These are phyloP conservation scores for Penicillium sp. DNA, from an alignment of 2,329 filamentous ascomycete species.

Conservation along the genomic window DNA sequence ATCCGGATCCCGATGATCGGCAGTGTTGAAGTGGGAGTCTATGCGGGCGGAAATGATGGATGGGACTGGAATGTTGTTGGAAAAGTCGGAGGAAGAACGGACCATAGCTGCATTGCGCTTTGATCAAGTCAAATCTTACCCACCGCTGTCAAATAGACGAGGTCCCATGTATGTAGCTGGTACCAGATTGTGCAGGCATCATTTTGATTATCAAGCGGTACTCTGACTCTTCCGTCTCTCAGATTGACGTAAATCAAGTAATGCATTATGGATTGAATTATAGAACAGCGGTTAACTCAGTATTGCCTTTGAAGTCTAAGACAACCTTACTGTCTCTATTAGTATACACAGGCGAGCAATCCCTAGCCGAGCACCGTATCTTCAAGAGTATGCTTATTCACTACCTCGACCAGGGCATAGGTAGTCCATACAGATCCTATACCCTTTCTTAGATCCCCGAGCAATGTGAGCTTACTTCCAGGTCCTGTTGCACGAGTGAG, in stretches of 20 bases:
- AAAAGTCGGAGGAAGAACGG: conserved; percentile 1
- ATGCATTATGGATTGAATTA: too few relatives aligned
- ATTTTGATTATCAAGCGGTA: too few relatives aligned
- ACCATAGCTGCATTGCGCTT: conserved; percentile 5
- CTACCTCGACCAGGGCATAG: not conserved
- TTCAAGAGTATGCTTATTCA: not conserved
- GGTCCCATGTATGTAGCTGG: not conserved
- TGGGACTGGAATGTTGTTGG: conserved; percentile 3
- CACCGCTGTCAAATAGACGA: not conserved
- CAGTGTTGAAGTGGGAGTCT: not conserved
- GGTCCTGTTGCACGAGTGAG: not conserved
- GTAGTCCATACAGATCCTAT: not conserved
- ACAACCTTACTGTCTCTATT: too few relatives aligned
- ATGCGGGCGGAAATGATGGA: not conserved
- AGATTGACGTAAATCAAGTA: too few relatives aligned
- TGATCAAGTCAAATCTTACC: conserved; percentile 5
- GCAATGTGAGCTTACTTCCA: not conserved
- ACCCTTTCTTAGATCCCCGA: not conserved
- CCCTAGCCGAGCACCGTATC: not conserved
- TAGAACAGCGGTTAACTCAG: too few relatives aligned
- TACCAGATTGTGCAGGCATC: not conserved
- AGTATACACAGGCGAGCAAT: not conserved
- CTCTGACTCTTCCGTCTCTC: too few relatives aligned
- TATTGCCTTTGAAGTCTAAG: too few relatives aligned
- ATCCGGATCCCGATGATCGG: not conserved